phyloP scores from a whole-genome alignment of 176 grass and related monocot genomes.

The Oropetium thomaeum region DNA sequence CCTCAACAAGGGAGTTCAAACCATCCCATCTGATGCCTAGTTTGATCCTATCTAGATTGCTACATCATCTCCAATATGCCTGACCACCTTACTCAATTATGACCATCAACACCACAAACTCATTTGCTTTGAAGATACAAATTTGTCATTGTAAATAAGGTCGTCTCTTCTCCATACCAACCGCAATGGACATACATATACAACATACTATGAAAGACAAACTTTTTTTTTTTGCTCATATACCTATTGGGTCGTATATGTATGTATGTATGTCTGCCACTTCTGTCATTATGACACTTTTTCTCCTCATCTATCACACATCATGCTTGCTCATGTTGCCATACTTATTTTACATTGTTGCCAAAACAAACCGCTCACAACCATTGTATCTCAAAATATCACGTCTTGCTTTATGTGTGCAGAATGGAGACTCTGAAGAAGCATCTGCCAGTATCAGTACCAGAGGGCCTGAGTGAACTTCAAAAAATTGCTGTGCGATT shows the following conservation, averaged over 20 bases:
- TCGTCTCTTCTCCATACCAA: neutral
- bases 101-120: neutral
- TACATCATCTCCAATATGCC: neutral
- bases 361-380: neutral
- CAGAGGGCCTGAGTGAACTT: conserved; percentile 71
- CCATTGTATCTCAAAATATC: neutral
- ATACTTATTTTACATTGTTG: neutral
- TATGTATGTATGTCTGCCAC: no score
- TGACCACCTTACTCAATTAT: neutral
- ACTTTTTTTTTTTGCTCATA: neutral
- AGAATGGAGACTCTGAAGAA: conserved; percentile 91
- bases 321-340: neutral
- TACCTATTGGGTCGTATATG: neutral
- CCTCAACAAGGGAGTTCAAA: neutral
- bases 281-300: no score
- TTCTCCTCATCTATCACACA: no score
- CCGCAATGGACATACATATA: neutral
- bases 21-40: neutral
- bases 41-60: neutral
- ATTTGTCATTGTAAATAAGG: neutral
- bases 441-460: conserved; percentile 54
- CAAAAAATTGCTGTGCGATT: conserved; percentile 64
- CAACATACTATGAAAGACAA: neutral
- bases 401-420: conserved; percentile 10
- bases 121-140: neutral